A percentile compares a stretch with the other conserved stretches of the same genome.
Evolutionary conservation across 352 stramenopile genomes (phyloP).

Genomic region (Phytophthora fragariaefolia): DNA sequence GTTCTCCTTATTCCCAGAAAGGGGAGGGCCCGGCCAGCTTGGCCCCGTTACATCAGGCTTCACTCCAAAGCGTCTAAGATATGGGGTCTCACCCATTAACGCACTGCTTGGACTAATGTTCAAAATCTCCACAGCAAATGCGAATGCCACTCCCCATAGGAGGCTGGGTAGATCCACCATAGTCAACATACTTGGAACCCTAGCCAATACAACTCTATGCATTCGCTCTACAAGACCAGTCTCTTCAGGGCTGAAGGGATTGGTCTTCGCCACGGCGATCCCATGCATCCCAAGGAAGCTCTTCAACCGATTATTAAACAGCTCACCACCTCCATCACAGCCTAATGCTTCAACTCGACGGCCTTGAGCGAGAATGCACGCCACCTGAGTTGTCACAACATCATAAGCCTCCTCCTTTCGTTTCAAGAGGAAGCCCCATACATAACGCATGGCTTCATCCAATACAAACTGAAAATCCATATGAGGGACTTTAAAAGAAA

Average conservation of each 20-base stretch:
- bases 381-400: background rate
- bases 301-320: background rate
- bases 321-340: background rate
- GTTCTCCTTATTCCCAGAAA: too few species aligned
- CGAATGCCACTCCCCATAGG: background rate
- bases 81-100: conserved; percentile 5
- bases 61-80: conserved; percentile 11
- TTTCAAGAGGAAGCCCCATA: background rate
- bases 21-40: too few species aligned
- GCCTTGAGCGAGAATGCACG: background rate
- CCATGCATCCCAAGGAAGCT: background rate
- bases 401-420: background rate
- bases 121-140: background rate
- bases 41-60: too few species aligned
- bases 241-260: background rate
- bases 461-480: too few species aligned
- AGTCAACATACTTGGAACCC: background rate
- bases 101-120: background rate
- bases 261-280: background rate
- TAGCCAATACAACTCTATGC: background rate
- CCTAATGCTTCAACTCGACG: background rate
- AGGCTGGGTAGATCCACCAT: background rate
- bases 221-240: background rate
- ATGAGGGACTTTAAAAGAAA: too few species aligned
- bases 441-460: background rate